Conservation (phyloP, 768 basidiomycete species). For the Mycena rebaudengoi region DNA sequence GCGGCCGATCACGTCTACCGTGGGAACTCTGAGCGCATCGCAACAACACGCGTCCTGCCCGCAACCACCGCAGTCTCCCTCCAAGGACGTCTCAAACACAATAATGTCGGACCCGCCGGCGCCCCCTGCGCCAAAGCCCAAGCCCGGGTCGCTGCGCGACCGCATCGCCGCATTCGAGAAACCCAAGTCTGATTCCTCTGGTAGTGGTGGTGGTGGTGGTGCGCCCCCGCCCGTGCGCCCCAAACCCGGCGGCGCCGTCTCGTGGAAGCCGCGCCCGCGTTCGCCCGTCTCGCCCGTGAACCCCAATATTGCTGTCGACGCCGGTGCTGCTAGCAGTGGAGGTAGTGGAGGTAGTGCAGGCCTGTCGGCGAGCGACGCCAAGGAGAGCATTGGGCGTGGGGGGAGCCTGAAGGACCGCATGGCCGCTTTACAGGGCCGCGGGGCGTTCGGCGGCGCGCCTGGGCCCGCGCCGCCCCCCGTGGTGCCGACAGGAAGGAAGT, state of each 20-base stretch:
- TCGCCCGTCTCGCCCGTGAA: conserved; percentile 60
- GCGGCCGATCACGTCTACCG: no score
- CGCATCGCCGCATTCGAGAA: conserved; percentile 91
- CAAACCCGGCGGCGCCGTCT: conserved; percentile 66
- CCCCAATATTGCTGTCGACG: conserved; percentile 11
- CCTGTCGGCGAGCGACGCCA: conserved; percentile 89
- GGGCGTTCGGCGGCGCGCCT: conserved; percentile 80
- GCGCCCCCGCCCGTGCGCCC: conserved; percentile 63
- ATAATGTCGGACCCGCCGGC: conserved; percentile 69
- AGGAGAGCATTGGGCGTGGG: conserved; percentile 79
- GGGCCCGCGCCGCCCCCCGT: conserved; percentile 66
- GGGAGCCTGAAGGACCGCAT: conserved; percentile 92
- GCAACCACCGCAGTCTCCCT: no score
- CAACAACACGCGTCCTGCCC: no score
- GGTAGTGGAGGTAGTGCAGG: conserved; percentile 45
- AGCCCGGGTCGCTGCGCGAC: conserved; percentile 83
- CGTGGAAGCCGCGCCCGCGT: conserved; percentile 76
- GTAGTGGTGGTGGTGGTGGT: conserved; percentile 50
- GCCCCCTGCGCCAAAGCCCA: conserved; percentile 69
- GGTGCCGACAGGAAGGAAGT: conserved; percentile 74
- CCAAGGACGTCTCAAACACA: no score
- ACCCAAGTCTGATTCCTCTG: no score
- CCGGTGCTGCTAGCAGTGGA: conserved; percentile 34
- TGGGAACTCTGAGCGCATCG: no score
- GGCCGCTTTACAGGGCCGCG: conserved; percentile 89